A percentile compares a stretch with the other conserved stretches of the same genome.
Evolutionary conservation across 1,284 basidiomycete genomes (phyloP).

Genomic region (Cerrena zonata): DNA sequence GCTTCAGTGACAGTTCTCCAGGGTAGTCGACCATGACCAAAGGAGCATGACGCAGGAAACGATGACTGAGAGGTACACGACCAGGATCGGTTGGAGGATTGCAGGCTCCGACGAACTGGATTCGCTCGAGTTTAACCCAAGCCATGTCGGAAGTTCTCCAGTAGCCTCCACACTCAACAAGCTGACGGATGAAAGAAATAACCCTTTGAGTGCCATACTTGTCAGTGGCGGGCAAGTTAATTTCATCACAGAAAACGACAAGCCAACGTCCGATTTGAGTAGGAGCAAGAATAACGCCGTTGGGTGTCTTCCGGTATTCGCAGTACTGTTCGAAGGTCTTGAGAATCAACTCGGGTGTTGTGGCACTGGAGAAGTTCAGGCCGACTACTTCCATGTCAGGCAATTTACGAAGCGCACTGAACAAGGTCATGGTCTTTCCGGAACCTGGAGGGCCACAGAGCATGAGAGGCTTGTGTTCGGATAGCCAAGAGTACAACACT

Average conservation of each 20-base stretch:
- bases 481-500: slow-evolving; percentile 96
- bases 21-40: slow-evolving; percentile 99
- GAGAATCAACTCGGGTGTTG: slow-evolving; percentile 93
- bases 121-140: slow-evolving; percentile 96
- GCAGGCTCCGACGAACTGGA: slow-evolving; percentile 98
- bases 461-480: slow-evolving; percentile 97
- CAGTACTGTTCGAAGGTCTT: slow-evolving; percentile 99
- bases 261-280: slow-evolving; percentile 96
- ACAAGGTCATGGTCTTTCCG: slow-evolving; percentile 99
- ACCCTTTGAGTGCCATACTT: slow-evolving; percentile 98
- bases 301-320: slow-evolving; percentile 97
- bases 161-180: slow-evolving; percentile 92
- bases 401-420: slow-evolving; percentile 94
- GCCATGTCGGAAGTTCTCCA: slow-evolving; percentile 93
- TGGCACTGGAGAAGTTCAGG: slow-evolving; percentile 98
- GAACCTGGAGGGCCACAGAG: slow-evolving; percentile 98
- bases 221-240: slow-evolving; percentile 94
- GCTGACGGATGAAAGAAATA: slow-evolving; percentile 95
- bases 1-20: slow-evolving; percentile 92
- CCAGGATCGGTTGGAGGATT: slow-evolving; percentile 99
- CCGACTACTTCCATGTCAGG: slow-evolving; percentile 99
- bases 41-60: slow-evolving; percentile 96
- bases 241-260: slow-evolving; percentile 99
- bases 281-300: slow-evolving; percentile 90
- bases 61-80: slow-evolving; percentile 93